Conservation (phyloP, 1,284 basidiomycete genomes). For the Tilletia horrida region DNA sequence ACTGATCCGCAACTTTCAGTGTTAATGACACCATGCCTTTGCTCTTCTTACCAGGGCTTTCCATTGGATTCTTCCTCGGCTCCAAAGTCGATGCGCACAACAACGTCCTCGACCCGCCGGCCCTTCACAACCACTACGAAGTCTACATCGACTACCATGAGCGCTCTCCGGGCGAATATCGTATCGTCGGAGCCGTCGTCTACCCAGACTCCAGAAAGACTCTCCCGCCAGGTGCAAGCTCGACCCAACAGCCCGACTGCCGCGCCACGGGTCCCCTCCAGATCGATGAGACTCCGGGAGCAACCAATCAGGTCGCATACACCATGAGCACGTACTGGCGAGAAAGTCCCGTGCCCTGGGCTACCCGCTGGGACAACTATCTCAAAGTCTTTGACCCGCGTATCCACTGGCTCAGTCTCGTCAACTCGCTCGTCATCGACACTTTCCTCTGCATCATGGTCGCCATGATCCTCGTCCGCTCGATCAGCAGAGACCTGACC, state of each 20-base stretch:
- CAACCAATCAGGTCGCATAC: slow-evolving; percentile 71
- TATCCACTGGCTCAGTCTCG: slow-evolving; percentile 76
- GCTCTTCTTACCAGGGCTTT: slow-evolving; percentile 66
- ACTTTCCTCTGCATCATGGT: slow-evolving; percentile 86
- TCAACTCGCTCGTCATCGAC: slow-evolving; percentile 72
- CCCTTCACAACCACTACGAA: slow-evolving; percentile 51
- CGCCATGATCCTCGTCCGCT: slow-evolving; percentile 80
- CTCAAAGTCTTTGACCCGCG: slow-evolving; percentile 62
- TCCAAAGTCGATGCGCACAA: slow-evolving; percentile 35
- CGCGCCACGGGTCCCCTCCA: slow-evolving; percentile 33
- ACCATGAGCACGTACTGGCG: slow-evolving; percentile 86
- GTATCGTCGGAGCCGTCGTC: slow-evolving; percentile 52
- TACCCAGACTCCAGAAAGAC: slow-evolving; percentile 41
- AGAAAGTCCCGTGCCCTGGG: slow-evolving; percentile 71
- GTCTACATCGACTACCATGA: slow-evolving; percentile 53
- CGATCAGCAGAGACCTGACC: slow-evolving; percentile 83
- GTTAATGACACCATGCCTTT: background rate
- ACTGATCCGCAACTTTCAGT: background rate
- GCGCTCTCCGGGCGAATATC: slow-evolving; percentile 43
- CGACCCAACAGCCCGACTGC: slow-evolving; percentile 30
- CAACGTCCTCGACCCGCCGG: slow-evolving; percentile 44
- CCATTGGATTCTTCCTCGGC: slow-evolving; percentile 56
- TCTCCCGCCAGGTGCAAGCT: slow-evolving; percentile 24
- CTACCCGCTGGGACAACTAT: slow-evolving; percentile 94
- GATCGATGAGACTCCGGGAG: slow-evolving; percentile 58